A percentile compares a stretch with the other conserved stretches of the same genome.
Evolutionary conservation across 1,139 yeast genomes (phyloP).

Genomic region (Hyphopichia khmerensis): DNA sequence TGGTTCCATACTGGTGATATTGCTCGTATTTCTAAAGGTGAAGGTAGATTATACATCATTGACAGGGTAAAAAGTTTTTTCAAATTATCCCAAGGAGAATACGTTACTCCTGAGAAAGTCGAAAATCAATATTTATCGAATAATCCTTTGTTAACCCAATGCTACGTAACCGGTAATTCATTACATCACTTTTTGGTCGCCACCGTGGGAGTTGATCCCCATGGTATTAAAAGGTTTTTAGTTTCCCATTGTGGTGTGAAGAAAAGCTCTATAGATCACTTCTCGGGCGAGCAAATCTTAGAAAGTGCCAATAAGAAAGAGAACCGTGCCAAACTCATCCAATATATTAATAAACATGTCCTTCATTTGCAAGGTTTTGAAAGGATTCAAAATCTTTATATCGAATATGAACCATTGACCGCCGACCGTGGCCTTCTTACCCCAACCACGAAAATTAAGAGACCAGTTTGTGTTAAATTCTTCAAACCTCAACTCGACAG

Average conservation of each 20-base stretch:
- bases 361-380: conserved; percentile 33
- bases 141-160: conserved; percentile 52
- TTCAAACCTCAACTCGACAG: conserved; percentile 20
- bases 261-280: conserved; percentile 4
- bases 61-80: conserved; percentile 82
- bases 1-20: conserved; percentile 82
- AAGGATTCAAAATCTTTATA: conserved; percentile 32
- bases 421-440: conserved; percentile 40
- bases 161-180: conserved; percentile 49
- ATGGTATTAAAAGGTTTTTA: conserved; percentile 19
- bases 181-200: conserved; percentile 30
- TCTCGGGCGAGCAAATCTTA: conserved; percentile 19
- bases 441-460: conserved; percentile 41
- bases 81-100: conserved; percentile 81
- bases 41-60: conserved; percentile 60
- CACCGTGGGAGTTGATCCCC: conserved; percentile 43
- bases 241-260: background rate
- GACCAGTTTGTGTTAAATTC: conserved; percentile 36
- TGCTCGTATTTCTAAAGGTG: conserved; percentile 48
- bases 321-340: conserved; percentile 23
- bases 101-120: conserved; percentile 75
- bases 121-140: conserved; percentile 62
- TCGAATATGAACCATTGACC: conserved; percentile 40
- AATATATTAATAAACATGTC: conserved; percentile 28
- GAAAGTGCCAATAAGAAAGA: conserved; percentile 23